Evolutionary conservation across 1,139 yeast species (phyloP).

Genomic region (Hanseniaspora uvarum): DNA sequence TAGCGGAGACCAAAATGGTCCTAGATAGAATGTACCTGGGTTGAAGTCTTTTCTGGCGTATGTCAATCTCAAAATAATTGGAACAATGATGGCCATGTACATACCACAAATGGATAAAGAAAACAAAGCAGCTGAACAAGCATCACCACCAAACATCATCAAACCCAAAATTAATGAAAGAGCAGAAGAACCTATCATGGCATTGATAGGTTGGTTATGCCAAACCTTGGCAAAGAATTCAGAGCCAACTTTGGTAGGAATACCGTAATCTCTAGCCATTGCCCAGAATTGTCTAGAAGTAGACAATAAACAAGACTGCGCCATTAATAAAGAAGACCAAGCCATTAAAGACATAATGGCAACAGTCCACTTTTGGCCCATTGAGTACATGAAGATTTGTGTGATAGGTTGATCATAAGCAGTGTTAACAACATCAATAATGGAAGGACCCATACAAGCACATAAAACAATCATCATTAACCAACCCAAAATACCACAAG

Average conservation of each 20-base stretch:
- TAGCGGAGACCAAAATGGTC: conserved; percentile 36
- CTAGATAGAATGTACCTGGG: conserved; percentile 54
- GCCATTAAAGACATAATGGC: conserved; percentile 50
- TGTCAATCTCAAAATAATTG: conserved; percentile 41
- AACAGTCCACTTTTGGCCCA: conserved; percentile 59
- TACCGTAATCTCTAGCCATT: conserved; percentile 42
- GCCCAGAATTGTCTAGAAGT: conserved; percentile 43
- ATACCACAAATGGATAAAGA: conserved; percentile 47
- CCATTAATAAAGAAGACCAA: conserved; percentile 53
- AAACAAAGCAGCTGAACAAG: conserved; percentile 51
- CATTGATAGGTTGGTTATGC: conserved; percentile 47
- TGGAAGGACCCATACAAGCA: conserved; percentile 46
- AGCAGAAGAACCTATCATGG: conserved; percentile 42
- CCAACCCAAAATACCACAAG: conserved; percentile 51
- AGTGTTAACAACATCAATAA: conserved; percentile 36
- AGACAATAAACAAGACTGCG: conserved; percentile 42
- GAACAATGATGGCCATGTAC: conserved; percentile 48
- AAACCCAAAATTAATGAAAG: conserved; percentile 42
- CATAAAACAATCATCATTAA: conserved; percentile 42
- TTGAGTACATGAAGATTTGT: conserved; percentile 50
- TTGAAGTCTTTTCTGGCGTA: conserved; percentile 39
- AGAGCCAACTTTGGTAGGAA: conserved; percentile 34
- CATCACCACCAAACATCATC: conserved; percentile 44
- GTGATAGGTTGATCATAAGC: conserved; percentile 50
- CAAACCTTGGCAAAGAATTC: conserved; percentile 43